Base-by-base conservation (phyloP, 345 rosid genomes). In the Salix purpurea region DNA sequence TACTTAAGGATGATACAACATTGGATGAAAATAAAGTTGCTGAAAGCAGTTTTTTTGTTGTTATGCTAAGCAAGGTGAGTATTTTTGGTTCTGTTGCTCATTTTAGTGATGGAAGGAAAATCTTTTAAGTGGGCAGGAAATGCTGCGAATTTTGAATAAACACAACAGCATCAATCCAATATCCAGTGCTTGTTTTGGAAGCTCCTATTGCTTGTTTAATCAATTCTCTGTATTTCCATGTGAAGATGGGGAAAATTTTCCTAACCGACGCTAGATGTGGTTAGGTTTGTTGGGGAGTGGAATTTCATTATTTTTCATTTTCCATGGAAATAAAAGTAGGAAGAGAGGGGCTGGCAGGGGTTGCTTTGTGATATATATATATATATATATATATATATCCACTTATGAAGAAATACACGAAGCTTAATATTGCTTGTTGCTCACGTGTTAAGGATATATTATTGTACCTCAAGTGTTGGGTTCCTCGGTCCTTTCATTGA, bases 11-110 rank as follows among this genome's bases (percentile, higher is more conserved):
- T 58, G 39, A 67, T 42, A 77, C 84, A 2, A 77, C 84, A 48
- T 48, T 78, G 69, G 81, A 69, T 15, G 81, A 74, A 42, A 82
- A 78, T 64, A 70, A 82, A 74, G 84, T 82, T 65, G 70, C 75
- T 62, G 84, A 82, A 69, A 75, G 70, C 48, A 71, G 79, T 71
- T 77, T 77, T 72, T 23, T 82, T 65, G 84, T 82, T 50, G 39
- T 82, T 61, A 82, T 82, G 84, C 10, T 82, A 21, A 62, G 54
- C 69, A 82, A 82, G 81, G 84, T 82, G 74, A 48, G 65, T 46
- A 32, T 23, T 65, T 4, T 9, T 30, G 12, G 28, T 23, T 58
- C 23, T 10, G 62, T 10, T 58, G 14, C 28, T 58, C 24, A 23
- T n/a, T 58, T 58, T n/a, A 58, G 26, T 58, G 62, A 4, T 58